Percentiles rank a stretch among this genome's conserved stretches.
Conservation (phyloP, 1,284 basidiomycete genomes). For the Puccinia coronata region DNA sequence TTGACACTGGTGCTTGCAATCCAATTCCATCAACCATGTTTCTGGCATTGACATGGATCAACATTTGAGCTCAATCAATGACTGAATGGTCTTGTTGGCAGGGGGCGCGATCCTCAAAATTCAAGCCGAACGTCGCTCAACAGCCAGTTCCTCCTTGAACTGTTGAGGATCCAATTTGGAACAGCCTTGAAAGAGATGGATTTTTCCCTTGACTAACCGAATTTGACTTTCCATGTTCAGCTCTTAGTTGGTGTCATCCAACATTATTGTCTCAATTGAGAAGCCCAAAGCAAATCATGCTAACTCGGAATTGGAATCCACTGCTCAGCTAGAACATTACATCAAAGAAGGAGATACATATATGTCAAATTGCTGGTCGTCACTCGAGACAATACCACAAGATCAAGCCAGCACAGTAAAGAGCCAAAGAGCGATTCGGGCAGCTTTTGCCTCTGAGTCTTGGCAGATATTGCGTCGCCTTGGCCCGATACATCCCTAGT, state of each 20-base stretch:
- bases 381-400: too few relatives aligned
- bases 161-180: slow-evolving; percentile 12
- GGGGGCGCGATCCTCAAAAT: slow-evolving; percentile 37
- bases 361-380: slow-evolving; percentile 38
- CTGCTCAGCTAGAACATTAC: slow-evolving; percentile 28
- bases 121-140: slow-evolving; percentile 17
- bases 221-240: slow-evolving; percentile 15
- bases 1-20: slow-evolving; percentile 31
- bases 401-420: too few relatives aligned
- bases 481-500: too few relatives aligned
- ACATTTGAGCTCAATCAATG: slow-evolving; percentile 15
- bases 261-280: slow-evolving; percentile 11
- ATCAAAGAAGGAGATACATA: slow-evolving; percentile 34
- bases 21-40: slow-evolving; percentile 30
- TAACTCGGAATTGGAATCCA: background rate
- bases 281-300: slow-evolving; percentile 2
- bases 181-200: background rate
- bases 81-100: slow-evolving; percentile 39
- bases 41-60: background rate
- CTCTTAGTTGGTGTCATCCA: slow-evolving; percentile 25
- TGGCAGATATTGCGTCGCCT: too few relatives aligned
- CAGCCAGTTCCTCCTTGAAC: slow-evolving; percentile 14
- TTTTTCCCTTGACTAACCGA: background rate
- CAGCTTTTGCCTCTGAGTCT: too few relatives aligned
- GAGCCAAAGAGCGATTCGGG: too few relatives aligned